phyloP scores from a whole-genome alignment of 495 filamentous ascomycete genomes.

The Penicillium diatomitis region DNA sequence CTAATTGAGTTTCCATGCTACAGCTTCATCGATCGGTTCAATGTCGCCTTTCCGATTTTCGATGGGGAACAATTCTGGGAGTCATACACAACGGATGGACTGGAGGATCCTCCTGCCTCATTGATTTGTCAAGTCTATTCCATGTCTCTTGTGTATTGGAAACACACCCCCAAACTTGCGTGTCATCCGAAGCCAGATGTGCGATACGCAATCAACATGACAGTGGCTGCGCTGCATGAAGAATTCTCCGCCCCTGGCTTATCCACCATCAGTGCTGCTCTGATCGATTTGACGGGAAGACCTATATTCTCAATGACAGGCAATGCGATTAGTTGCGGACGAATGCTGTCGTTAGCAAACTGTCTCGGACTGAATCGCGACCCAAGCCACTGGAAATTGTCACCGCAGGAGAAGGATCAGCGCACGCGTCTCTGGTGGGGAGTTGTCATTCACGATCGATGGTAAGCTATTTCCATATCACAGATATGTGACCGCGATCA shows the following conservation, averaged over 20 bases:
- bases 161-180: conserved; percentile 33
- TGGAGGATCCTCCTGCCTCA: conserved; percentile 38
- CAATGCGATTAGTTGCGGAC: conserved; percentile 42
- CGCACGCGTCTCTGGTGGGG: conserved; percentile 45
- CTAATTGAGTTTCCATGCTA: conserved; percentile 5
- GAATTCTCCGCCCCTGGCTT: conserved; percentile 42
- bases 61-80: conserved; percentile 42
- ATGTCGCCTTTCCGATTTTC: conserved; percentile 45
- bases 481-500: neutral
- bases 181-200: conserved; percentile 41
- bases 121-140: conserved; percentile 47
- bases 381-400: conserved; percentile 41
- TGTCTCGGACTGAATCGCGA: conserved; percentile 45
- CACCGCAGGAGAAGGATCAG: conserved; percentile 36
- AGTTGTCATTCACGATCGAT: conserved; percentile 45
- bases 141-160: conserved; percentile 44
- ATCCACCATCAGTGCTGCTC: conserved; percentile 39
- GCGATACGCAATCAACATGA: conserved; percentile 44
- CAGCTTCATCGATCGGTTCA: conserved; percentile 43
- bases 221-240: conserved; percentile 42
- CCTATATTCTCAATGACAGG: conserved; percentile 46
- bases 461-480: conserved; percentile 18
- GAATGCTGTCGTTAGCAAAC: conserved; percentile 41
- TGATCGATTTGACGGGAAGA: conserved; percentile 41
- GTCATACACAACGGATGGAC: conserved; percentile 30